Evolutionary conservation across 164 flowering plant species (phyloP).

Genomic region (Malania oleifera): DNA sequence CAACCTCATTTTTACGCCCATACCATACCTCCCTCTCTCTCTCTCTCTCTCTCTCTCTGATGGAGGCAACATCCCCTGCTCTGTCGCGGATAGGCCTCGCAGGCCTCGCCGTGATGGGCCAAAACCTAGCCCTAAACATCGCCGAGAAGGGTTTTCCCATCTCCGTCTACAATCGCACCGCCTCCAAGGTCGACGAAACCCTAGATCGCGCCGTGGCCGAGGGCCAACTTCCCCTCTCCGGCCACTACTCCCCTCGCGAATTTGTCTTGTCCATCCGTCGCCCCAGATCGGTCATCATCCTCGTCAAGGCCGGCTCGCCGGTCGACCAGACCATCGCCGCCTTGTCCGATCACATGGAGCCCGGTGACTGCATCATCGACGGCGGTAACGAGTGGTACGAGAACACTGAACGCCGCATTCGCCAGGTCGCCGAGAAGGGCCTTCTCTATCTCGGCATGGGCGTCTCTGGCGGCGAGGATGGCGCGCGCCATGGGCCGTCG

Average conservation of each 20-base stretch:
- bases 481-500: slow-evolving; percentile 44
- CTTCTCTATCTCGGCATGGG: slow-evolving; percentile 51
- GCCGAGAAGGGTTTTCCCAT: slow-evolving; percentile 56
- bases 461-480: slow-evolving; percentile 56
- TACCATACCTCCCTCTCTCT: not conserved
- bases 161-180: slow-evolving; percentile 56
- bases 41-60: slow-evolving; percentile 11
- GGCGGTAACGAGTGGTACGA: slow-evolving; percentile 56
- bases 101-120: slow-evolving; percentile 57
- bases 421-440: slow-evolving; percentile 18
- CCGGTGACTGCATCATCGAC: slow-evolving; percentile 46
- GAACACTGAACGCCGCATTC: slow-evolving; percentile 43
- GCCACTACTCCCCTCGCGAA: slow-evolving; percentile 42
- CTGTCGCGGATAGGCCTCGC: slow-evolving; percentile 44
- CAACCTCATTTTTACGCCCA: not conserved
- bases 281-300: slow-evolving; percentile 46
- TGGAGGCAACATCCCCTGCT: slow-evolving; percentile 30
- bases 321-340: slow-evolving; percentile 48
- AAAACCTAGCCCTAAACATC: slow-evolving; percentile 49
- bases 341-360: slow-evolving; percentile 28
- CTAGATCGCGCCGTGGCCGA: slow-evolving; percentile 31
- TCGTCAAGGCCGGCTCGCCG: slow-evolving; percentile 48
- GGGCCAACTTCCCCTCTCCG: slow-evolving; percentile 37
- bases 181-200: slow-evolving; percentile 50
- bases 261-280: slow-evolving; percentile 42